Conservation (phyloP, 164 flowering plant species). For the Euptelea pleiosperma region DNA sequence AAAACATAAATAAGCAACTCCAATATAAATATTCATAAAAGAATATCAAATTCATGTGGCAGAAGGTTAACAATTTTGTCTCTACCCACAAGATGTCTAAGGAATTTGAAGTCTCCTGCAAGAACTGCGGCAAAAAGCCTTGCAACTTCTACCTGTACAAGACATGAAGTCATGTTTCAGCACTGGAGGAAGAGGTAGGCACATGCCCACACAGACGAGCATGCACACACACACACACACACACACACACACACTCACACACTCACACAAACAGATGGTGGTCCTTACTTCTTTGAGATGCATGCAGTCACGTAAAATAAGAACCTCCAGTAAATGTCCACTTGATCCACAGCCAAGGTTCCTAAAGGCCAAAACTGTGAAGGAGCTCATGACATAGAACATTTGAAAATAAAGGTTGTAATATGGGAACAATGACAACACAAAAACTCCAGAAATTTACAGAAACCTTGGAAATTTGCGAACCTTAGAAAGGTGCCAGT, state of each 20-base stretch:
- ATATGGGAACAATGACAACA: background rate
- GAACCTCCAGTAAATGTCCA: slow-evolving; percentile 58
- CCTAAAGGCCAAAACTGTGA: slow-evolving; percentile 28
- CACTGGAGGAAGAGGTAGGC: background rate
- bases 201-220: no score
- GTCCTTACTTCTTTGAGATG: slow-evolving; percentile 74
- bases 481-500: slow-evolving; percentile 83
- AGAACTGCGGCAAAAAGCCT: slow-evolving; percentile 54
- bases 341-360: slow-evolving; percentile 50
- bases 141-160: slow-evolving; percentile 65
- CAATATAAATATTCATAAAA: background rate
- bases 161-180: slow-evolving; percentile 3
- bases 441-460: slow-evolving; percentile 2
- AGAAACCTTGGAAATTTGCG: background rate
- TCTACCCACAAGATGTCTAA: slow-evolving; percentile 67
- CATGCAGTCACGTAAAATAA: slow-evolving; percentile 88
- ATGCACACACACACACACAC: background rate
- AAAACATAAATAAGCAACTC: slow-evolving; percentile 6
- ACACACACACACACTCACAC: background rate
- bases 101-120: slow-evolving; percentile 64
- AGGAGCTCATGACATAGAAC: background rate
- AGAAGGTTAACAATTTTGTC: background rate
- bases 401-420: background rate
- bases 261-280: slow-evolving; percentile 8
- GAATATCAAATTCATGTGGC: background rate